Conservation (phyloP, 306 rosid species). For the Sphenostylis stenocarpa region DNA sequence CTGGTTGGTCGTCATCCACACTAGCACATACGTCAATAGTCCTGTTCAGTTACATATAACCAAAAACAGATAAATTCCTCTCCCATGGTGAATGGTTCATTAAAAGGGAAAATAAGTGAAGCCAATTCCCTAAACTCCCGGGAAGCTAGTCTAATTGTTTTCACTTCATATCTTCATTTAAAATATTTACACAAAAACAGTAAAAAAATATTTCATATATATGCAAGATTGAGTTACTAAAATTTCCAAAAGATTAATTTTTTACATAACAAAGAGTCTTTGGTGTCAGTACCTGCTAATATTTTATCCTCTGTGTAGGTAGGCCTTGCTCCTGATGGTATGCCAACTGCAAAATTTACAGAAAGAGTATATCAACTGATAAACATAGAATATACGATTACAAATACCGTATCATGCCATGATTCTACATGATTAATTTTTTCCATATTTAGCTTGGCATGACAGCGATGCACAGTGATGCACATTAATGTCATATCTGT, state of each 20-base stretch:
- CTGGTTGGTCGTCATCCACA: slow-evolving; percentile 38
- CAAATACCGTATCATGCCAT: no score
- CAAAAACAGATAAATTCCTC: neutral
- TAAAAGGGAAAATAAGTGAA: no score
- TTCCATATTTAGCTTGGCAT: no score
- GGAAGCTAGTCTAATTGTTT: neutral
- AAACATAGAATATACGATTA: no score
- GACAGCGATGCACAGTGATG: no score
- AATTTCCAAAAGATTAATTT: no score
- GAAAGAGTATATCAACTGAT: neutral
- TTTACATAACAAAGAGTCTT: neutral
- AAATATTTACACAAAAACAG: neutral
- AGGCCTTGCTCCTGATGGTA: slow-evolving; percentile 46
- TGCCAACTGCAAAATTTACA: slow-evolving; percentile 39
- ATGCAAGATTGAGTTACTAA: no score
- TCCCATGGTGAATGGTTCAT: no score
- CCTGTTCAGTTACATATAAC: slow-evolving; percentile 46
- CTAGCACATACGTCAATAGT: slow-evolving; percentile 37
- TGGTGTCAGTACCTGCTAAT: slow-evolving; percentile 39
- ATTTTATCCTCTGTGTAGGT: neutral
- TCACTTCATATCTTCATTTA: neutral
- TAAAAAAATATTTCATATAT: no score
- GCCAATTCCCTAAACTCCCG: no score
- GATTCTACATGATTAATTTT: no score
- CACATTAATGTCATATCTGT: no score